Base-by-base conservation (phyloP, 2,329 filamentous ascomycete species). In the Coniochaeta hoffmannii region DNA sequence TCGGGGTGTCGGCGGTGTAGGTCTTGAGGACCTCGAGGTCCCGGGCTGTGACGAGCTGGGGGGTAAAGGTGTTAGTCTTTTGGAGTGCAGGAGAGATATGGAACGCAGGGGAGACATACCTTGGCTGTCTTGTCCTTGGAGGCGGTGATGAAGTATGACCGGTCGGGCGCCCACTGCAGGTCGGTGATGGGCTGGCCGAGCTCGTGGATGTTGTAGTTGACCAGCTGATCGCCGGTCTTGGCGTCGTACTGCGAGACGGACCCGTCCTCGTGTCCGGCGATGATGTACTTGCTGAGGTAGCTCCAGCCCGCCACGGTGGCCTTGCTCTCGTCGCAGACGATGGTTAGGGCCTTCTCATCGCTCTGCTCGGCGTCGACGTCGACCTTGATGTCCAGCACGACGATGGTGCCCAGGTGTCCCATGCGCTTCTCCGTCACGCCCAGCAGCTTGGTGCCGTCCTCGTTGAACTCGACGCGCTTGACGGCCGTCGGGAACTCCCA, bases 401-500 rank as follows among this genome's bases (percentile, higher is more conserved):
- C 87, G 67, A 99, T 97, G 64, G 92, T 96, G 69, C 90, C 90
- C 62, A 97, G 81, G 76, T 90, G 93, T 64, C 94, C 94, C 85
- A 96, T 96, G 68, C 94, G 90, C 88, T 97, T 96, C 80, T 99
- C 94, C 54, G 94, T 99, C 61, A 99, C 92, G 61, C 90, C 93
- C 62, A 99, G 79, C 66, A 99, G 80, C 76, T 89, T 85, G 68
- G 83, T 88, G 67, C 93, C 94, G 74, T 99, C 94, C 68, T 96
- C 88, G 70, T 86, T 92, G 80, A 99, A 99, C 76, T 97, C 93
- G 72, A 96, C 92, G 66, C 94, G 86, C 85, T 99, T 97, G 73
- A 99, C 90, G 62, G 92, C 91, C 46, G 94, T 97, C 58, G 89
- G 86, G 76, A 97, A 97, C 64, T 99, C 92, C 94, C 94, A 99